phyloP scores from a whole-genome alignment of 2,329 filamentous ascomycete genomes.

The Beauveria caledonica region DNA sequence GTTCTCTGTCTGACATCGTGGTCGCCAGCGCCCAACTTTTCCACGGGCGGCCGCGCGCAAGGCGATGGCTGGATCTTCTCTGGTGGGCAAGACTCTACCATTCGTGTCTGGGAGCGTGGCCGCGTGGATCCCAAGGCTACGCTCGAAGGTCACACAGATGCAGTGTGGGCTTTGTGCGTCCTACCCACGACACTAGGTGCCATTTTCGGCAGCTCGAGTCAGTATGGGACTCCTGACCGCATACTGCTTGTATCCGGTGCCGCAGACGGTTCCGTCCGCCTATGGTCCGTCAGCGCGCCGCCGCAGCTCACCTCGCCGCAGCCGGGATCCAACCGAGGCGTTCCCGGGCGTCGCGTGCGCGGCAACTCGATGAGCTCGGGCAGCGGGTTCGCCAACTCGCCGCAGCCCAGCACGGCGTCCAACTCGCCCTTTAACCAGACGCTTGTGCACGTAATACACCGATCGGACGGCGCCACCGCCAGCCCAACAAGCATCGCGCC shows the following conservation, averaged over 20 bases:
- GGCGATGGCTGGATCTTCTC: conserved; percentile 99
- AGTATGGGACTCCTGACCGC: conserved; percentile 73
- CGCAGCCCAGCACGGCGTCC: conserved; percentile 80
- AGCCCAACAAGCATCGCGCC: conserved; percentile 92
- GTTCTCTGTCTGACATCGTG: conserved; percentile 83
- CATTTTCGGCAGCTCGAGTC: conserved; percentile 68
- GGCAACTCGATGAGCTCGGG: conserved; percentile 93
- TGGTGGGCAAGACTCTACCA: conserved; percentile 85
- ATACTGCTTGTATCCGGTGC: conserved; percentile 86
- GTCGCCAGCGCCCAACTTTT: conserved; percentile 80
- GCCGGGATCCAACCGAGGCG: conserved; percentile 53
- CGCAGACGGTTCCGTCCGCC: conserved; percentile 81
- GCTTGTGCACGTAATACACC: conserved; percentile 76
- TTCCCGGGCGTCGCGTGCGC: conserved; percentile 55
- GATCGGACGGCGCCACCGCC: conserved; percentile 54
- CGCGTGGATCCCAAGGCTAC: conserved; percentile 92
- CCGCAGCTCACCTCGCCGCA: conserved; percentile 79
- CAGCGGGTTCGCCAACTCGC: conserved; percentile 81
- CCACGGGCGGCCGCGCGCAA: conserved; percentile 75
- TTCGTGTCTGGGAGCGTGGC: conserved; percentile 92
- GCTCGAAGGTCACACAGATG: conserved; percentile 87
- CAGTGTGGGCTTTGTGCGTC: conserved; percentile 91
- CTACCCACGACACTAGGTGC: conserved; percentile 74
- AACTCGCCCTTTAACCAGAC: conserved; percentile 81
- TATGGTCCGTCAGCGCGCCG: conserved; percentile 91